Evolutionary conservation across 805 yeast species (phyloP), one percentile per base, ranked within the genome.

Genomic region (Yarrowia deformans): DNA sequence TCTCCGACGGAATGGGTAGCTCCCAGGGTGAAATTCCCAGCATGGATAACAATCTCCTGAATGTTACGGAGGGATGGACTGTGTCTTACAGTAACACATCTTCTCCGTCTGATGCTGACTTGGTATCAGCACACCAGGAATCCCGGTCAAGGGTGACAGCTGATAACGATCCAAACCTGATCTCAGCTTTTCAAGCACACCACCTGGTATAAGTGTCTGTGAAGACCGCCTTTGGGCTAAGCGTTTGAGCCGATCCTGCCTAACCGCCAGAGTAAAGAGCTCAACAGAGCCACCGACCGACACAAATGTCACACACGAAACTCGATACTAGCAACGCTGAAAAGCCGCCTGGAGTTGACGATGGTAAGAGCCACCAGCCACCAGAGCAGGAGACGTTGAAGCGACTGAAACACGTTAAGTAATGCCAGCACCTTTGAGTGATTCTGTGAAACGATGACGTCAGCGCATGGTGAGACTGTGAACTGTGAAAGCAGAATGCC

Each of bases 71-170:
- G 60, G 39, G 32, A 34, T 54, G 42, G 50, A 46, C 50, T 19
- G 48, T 45, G 13, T 18, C 12, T 23, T 18, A 45, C 50, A 46
- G 50, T 46, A 34, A 9, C 10, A 23, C 23, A 9, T 46, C n/a
- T 46, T 23, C 50, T 46, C 50, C 50, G 12, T 46, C 50, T 46
- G 35, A 37, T 55, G 29, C 61, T 55, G 45, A 37, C 18, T 45
- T 45, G 49, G 49, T 54, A 55, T 23, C 61, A 35, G 42, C 37
- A 55, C 37, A 48, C 54, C 54, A 48, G 54, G 54, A 48, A 48
- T 48, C 18, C 19, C 54, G 54, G 54, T 48, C 35, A 48, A 48
- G 54, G 29, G 50, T n/a, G 46, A 13, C 34, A 13, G 37, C 54
- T 48, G 54, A 29, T 16, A 43, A 29, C n/a, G 54, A 48, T 29